A percentile compares a stretch with the other conserved stretches of the same genome.
Evolutionary conservation across 805 yeast species (phyloP).

Genomic region (Lachancea nothofagi): DNA sequence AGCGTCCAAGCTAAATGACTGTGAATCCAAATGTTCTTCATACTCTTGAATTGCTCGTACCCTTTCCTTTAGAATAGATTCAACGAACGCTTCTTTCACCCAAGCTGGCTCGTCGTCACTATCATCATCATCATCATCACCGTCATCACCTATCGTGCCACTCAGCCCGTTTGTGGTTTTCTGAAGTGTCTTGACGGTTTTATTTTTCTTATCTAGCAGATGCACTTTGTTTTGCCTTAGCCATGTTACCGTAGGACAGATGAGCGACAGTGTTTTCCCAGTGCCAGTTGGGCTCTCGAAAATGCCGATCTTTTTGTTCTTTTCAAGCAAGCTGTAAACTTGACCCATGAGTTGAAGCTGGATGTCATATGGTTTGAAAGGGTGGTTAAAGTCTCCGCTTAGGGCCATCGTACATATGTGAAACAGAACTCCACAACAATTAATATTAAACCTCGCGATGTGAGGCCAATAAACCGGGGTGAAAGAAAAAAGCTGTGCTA

Average conservation of each 20-base stretch:
- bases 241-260: slow-evolving; percentile 85
- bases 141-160: slow-evolving; percentile 15
- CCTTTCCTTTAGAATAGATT: slow-evolving; percentile 23
- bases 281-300: slow-evolving; percentile 95
- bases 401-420: no score
- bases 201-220: slow-evolving; percentile 14
- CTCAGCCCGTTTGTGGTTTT: slow-evolving; percentile 12
- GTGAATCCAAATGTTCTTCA: slow-evolving; percentile 33
- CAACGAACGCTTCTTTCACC: slow-evolving; percentile 44
- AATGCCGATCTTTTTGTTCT: slow-evolving; percentile 59
- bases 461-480: no score
- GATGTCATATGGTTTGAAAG: slow-evolving; percentile 73
- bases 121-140: slow-evolving; percentile 34
- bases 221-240: slow-evolving; percentile 46
- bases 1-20: slow-evolving; percentile 15
- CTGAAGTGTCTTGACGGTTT: background rate
- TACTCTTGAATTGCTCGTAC: slow-evolving; percentile 28
- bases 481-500: no score
- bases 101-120: slow-evolving; percentile 63
- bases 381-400: slow-evolving; percentile 55
- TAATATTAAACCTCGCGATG: no score
- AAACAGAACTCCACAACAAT: no score
- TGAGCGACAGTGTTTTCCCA: slow-evolving; percentile 83
- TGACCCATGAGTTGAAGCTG: slow-evolving; percentile 72
- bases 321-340: slow-evolving; percentile 53